Evolutionary conservation across 2,329 filamentous ascomycete genomes (phyloP).

Genomic region (Calonectria henricotiae): DNA sequence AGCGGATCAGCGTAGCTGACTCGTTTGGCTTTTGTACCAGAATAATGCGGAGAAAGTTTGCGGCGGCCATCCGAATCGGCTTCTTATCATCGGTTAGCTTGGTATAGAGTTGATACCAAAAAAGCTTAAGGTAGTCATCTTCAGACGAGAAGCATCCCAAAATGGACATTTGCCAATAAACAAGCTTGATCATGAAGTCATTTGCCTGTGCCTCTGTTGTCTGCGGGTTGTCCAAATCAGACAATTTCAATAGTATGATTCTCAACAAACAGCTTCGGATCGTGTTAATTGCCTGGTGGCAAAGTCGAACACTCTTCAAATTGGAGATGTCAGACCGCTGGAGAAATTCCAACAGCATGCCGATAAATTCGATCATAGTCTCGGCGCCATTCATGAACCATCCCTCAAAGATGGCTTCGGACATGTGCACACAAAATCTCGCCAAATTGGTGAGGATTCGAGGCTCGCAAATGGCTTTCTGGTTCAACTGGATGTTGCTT

Average conservation of each 20-base stretch:
- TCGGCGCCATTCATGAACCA: conserved; percentile 95
- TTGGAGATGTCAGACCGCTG: conserved; percentile 86
- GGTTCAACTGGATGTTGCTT: conserved; percentile 79
- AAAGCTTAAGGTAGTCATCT: conserved; percentile 85
- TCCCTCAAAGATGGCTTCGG: conserved; percentile 94
- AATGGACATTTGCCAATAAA: conserved; percentile 96
- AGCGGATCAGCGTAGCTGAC: conserved; percentile 80
- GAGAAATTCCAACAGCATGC: conserved; percentile 88
- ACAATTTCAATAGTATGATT: conserved; percentile 85
- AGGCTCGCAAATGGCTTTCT: conserved; percentile 83
- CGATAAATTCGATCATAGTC: conserved; percentile 87
- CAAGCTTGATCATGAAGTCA: conserved; percentile 85
- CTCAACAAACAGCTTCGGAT: conserved; percentile 86
- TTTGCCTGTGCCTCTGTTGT: conserved; percentile 75
- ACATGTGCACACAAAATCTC: conserved; percentile 84
- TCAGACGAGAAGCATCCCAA: conserved; percentile 84
- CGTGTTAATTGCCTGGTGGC: conserved; percentile 84
- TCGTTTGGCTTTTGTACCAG: conserved; percentile 94
- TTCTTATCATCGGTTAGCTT: conserved; percentile 83
- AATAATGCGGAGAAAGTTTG: conserved; percentile 91
- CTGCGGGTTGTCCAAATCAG: conserved; percentile 81
- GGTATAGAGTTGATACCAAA: conserved; percentile 94
- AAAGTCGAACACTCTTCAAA: conserved; percentile 92
- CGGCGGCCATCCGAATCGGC: conserved; percentile 81
- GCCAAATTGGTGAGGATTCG: conserved; percentile 89